phyloP scores from a whole-genome alignment of 176 grass and related monocot species.

The Alloteropsis semialata region DNA sequence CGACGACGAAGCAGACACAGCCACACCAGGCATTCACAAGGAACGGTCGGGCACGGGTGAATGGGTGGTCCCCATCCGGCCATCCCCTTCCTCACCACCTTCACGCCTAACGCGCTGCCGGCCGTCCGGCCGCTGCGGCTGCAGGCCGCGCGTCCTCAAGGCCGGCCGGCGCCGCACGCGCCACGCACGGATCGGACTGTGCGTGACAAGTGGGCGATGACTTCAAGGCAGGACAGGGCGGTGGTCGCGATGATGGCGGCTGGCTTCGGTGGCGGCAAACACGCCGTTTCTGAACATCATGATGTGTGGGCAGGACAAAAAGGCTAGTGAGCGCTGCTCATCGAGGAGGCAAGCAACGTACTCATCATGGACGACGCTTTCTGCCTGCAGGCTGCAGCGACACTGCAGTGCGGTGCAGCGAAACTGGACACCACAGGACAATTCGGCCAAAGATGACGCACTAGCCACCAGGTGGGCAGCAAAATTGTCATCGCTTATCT shows the following conservation, averaged over 20 bases:
- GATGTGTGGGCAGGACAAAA: conserved; percentile 15
- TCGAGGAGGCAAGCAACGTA: conserved; percentile 9
- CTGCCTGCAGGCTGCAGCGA: background rate
- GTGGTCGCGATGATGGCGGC: conserved; percentile 17
- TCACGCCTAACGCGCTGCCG: too few relatives aligned
- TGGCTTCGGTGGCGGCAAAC: conserved; percentile 3
- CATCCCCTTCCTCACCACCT: too few relatives aligned
- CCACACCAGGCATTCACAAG: background rate
- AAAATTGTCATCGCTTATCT: background rate
- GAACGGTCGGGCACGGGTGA: too few relatives aligned
- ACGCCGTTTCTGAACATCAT: conserved; percentile 13
- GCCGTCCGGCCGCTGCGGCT: too few relatives aligned
- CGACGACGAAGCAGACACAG: background rate
- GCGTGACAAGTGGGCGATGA: background rate
- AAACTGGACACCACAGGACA: background rate
- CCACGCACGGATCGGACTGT: background rate
- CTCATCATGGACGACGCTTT: conserved; percentile 4
- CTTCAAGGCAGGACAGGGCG: background rate
- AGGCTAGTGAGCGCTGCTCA: background rate
- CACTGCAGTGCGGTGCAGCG: background rate
- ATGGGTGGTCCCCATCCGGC: too few relatives aligned
- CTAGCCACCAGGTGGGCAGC: background rate
- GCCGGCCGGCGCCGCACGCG: too few relatives aligned
- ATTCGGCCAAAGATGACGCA: background rate
- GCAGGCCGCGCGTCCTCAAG: too few relatives aligned